Percentiles rank a stretch among this genome's conserved stretches.
Evolutionary conservation across 2,329 filamentous ascomycete genomes (phyloP).

Genomic region (Penicillium rolfsii): DNA sequence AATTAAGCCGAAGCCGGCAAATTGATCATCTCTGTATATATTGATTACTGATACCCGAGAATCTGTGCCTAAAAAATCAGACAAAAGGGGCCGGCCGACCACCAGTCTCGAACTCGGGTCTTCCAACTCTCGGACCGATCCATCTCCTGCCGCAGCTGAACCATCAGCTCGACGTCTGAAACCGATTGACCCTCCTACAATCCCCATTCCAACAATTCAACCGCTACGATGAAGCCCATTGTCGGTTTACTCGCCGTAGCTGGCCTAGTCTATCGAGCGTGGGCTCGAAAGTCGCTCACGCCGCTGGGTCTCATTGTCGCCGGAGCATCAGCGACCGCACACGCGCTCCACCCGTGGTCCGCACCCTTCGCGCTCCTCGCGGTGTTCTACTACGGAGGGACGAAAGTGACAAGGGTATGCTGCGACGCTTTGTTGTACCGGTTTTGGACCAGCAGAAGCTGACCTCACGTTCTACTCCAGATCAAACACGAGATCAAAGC

Average conservation of each 20-base stretch:
- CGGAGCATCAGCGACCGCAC: constrained; percentile 71
- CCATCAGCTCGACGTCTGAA: constrained; percentile 2
- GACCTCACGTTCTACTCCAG: constrained; percentile 46
- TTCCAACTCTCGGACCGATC: too few relatives aligned
- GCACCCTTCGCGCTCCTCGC: constrained; percentile 83
- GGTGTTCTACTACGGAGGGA: constrained; percentile 86
- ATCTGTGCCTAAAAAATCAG: too few relatives aligned
- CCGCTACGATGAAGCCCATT: constrained; percentile 45
- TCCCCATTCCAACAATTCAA: background rate
- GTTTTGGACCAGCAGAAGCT: background rate
- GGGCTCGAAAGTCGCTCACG: constrained; percentile 76
- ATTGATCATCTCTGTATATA: too few relatives aligned
- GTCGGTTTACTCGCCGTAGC: constrained; percentile 54
- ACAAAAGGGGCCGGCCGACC: too few relatives aligned
- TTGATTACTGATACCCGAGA: too few relatives aligned
- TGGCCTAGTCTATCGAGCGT: constrained; percentile 68
- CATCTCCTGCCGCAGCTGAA: too few relatives aligned
- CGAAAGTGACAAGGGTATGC: constrained; percentile 75
- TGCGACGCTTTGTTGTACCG: background rate
- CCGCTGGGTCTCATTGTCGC: constrained; percentile 73
- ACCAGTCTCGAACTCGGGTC: too few relatives aligned
- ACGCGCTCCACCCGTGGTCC: constrained; percentile 91
- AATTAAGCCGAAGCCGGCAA: too few relatives aligned
- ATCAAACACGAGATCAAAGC: constrained; percentile 88
- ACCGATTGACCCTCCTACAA: background rate